These are phyloP conservation scores for Malus orientalis DNA, from an alignment of 306 rosid species.

Conservation along the genomic window DNA sequence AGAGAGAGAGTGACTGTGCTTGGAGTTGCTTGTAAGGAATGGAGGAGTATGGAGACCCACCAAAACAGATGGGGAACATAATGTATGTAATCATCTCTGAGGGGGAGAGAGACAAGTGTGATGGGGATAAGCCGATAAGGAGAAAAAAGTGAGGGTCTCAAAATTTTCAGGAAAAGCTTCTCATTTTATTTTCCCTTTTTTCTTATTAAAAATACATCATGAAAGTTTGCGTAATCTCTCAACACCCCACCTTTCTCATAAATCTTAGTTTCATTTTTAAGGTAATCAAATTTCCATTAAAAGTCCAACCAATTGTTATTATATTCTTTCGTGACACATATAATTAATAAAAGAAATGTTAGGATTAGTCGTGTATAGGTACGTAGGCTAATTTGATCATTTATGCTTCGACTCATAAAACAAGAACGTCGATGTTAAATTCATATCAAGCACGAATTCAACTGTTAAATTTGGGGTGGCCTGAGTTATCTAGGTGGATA, in stretches of 20 bases:
- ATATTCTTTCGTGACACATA: background rate
- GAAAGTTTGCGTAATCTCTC: background rate
- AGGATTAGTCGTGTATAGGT: too few species aligned
- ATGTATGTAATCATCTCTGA: background rate
- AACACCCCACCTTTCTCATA: too few species aligned
- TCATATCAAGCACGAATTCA: too few species aligned
- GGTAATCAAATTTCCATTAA: background rate
- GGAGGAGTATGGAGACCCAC: background rate
- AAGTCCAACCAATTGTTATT: background rate
- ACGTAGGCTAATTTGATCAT: too few species aligned
- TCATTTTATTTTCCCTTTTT: too few species aligned
- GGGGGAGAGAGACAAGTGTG: background rate
- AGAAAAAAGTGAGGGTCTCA: slow-evolving; percentile 7
- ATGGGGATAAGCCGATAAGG: slow-evolving; percentile 1
- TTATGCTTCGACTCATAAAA: background rate
- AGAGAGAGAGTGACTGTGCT: background rate
- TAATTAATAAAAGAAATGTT: background rate
- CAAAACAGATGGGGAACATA: background rate
- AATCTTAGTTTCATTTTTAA: too few species aligned
- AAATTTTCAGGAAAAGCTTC: background rate
- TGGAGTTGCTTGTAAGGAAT: background rate
- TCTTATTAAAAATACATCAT: background rate
- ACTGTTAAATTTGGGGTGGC: too few species aligned
- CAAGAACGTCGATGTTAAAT: background rate
- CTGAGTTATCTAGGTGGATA: too few species aligned